Evolutionary conservation across 2,329 filamentous ascomycete species (phyloP), one percentile per base, ranked within the genome.

Genomic region (Monosporascus sp.): DNA sequence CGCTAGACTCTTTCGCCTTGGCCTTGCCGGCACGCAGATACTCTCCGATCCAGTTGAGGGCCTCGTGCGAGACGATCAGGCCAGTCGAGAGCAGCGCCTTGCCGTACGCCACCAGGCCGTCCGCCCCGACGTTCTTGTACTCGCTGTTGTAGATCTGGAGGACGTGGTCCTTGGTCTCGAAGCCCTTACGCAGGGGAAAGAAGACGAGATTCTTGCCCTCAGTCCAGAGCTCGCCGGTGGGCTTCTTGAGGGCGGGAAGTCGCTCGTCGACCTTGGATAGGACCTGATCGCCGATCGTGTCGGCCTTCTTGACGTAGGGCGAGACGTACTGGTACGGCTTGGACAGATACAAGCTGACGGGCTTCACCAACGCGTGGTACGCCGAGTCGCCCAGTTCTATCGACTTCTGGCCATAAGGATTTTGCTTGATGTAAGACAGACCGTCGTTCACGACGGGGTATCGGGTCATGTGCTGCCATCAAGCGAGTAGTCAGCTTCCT

Each of bases 371-470:
- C 59, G 81, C 85, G 67, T 84, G 77, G 78, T 92, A 96, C 64
- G 86, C 86, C 56, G 85, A 82, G 68, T 88, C 82, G 70, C 87
- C 82, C 58, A 94, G 74, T 64, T 88, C 79, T 68, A 97, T 76
- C 44, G 91, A 92, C 74, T 87, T 91, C 70, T 91, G 86, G 67
- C 89, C 92, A 68, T 89, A 87, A 49, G 89, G 86, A 74, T 93
- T 90, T 67, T 82, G 77, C 74, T 91, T 89, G 81, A 95, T 87
- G 67, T 84, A 85, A 56, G 82, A 76, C 72, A 96, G 84, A 65
- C 85, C 77, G 71, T 96, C 91, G 67, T 83, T 84, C 68, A 97
- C 82, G 60, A 95, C 73, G 41, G 93, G 93, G 74, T 96, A 96
- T 60, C 86, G 87, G 63, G 85, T 79, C 58, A 97, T 80, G 69